Evolutionary conservation across 148 eudicot genomes (phyloP), one percentile per base, ranked within the genome.

Genomic region (Fagopyrum tataricum): DNA sequence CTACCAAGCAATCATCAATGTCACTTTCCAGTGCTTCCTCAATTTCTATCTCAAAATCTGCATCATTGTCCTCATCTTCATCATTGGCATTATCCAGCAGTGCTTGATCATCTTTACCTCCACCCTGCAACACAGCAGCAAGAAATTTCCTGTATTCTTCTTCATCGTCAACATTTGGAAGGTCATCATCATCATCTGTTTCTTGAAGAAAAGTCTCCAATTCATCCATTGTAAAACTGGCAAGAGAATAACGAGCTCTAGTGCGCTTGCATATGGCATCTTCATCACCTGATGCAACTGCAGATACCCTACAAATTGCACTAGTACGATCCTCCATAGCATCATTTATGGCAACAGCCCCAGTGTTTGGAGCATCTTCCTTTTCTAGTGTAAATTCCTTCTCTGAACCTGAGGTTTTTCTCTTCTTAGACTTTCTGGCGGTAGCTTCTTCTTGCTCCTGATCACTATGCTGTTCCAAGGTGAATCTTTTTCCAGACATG

Each of bases 11-110:
- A 72, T 91, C 93, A 76, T 91, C 97, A 66, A 76, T 71, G 62
- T 94, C 98, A 80, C 98, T 94, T 85, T 89, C 98, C 74, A 94
- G 90, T 15, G 97, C 97, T 85, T 91, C 98, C 76, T 91, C 93
- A 78, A 94, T 86, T 81, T 91, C 98, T 74, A 94, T 82, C 81
- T 94, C 97, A 81, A 94, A 94, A 78, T 94, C 98, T 56, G 93
- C 98, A 84, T 94, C 98, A 82, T 91, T 94, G 76, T 94, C 98
- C 83, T 94, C 98, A 86, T 94, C 98, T 78, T 89, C 96, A 46
- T 80, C 84, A 86, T 82, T 86, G 62, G 81, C 96, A 82, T 69
- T 80, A 53, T 74, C 96, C 52, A 79, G 75, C 17, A 76, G 73
- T 70, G 78, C 79, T 37, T 76, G 81, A 80, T 78, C 76, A 78